Conservation (phyloP, 768 basidiomycete genomes). For the Candolleomyces aberdarensis region DNA sequence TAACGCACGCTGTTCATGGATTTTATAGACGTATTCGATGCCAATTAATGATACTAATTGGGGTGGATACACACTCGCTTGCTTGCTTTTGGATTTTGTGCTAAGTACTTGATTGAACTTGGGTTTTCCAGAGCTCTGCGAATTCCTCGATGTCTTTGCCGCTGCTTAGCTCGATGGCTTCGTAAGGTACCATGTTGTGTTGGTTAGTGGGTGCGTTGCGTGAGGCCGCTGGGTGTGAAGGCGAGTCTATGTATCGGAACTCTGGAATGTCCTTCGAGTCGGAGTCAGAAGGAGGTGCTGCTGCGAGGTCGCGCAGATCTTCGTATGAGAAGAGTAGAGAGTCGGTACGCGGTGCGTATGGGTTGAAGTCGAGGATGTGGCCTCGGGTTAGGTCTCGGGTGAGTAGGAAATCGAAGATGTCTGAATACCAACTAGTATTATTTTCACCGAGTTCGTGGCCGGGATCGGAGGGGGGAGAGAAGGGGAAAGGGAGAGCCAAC, state of each 20-base stretch:
- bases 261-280: slow-evolving; percentile 25
- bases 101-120: slow-evolving; percentile 36
- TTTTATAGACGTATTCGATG: too few relatives aligned
- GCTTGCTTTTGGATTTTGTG: not conserved
- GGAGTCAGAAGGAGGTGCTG: not conserved
- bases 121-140: slow-evolving; percentile 58
- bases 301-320: slow-evolving; percentile 52
- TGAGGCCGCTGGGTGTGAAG: slow-evolving; percentile 62
- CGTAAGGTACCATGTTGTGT: slow-evolving; percentile 90
- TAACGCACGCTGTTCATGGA: too few relatives aligned
- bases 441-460: too few relatives aligned
- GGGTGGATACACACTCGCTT: not conserved
- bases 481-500: too few relatives aligned
- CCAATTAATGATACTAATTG: too few relatives aligned
- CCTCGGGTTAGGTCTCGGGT: slow-evolving; percentile 75
- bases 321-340: slow-evolving; percentile 82
- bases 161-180: slow-evolving; percentile 75
- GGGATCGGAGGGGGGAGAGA: too few relatives aligned
- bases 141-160: slow-evolving; percentile 76
- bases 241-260: slow-evolving; percentile 71
- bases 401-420: slow-evolving; percentile 83
- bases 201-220: slow-evolving; percentile 71
- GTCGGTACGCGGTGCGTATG: slow-evolving; percentile 85
- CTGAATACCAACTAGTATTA: slow-evolving; percentile 33
- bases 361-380: slow-evolving; percentile 90